phyloP scores from a whole-genome alignment of 1,284 basidiomycete genomes.

The Rhodotorula glutinis region DNA sequence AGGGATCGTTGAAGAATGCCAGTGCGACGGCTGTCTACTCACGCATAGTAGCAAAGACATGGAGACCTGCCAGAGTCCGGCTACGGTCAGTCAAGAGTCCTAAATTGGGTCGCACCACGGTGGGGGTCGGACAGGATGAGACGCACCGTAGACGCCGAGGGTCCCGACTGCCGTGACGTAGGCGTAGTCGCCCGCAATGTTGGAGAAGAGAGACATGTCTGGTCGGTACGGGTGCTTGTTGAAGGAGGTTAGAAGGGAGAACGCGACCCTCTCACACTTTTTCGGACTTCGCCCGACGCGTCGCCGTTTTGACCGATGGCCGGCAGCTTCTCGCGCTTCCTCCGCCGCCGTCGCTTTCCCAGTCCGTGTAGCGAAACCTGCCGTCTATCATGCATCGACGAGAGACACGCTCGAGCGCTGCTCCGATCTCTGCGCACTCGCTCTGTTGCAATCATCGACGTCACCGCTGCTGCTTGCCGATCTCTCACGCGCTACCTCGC shows the following conservation, averaged over 20 bases:
- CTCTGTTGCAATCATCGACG: neutral
- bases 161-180: conserved; percentile 24
- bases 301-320: neutral
- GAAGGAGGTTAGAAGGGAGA: neutral
- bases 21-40: neutral
- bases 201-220: conserved; percentile 16
- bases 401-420: too few relatives aligned
- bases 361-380: too few relatives aligned
- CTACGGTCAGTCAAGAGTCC: neutral
- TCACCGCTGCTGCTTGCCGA: neutral
- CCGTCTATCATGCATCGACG: too few relatives aligned
- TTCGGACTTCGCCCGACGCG: neutral
- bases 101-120: too few relatives aligned
- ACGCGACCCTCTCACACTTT: neutral
- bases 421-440: neutral
- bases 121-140: neutral
- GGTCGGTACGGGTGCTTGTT: neutral
- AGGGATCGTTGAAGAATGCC: neutral
- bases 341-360: too few relatives aligned
- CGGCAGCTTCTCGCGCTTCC: neutral
- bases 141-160: conserved; percentile 10
- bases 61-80: neutral
- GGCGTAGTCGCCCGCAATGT: conserved; percentile 17
- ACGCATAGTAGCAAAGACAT: neutral
- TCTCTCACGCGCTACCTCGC: neutral